Conservation (phyloP, 2,329 filamentous ascomycete genomes). For the Colletotrichum somersetense region DNA sequence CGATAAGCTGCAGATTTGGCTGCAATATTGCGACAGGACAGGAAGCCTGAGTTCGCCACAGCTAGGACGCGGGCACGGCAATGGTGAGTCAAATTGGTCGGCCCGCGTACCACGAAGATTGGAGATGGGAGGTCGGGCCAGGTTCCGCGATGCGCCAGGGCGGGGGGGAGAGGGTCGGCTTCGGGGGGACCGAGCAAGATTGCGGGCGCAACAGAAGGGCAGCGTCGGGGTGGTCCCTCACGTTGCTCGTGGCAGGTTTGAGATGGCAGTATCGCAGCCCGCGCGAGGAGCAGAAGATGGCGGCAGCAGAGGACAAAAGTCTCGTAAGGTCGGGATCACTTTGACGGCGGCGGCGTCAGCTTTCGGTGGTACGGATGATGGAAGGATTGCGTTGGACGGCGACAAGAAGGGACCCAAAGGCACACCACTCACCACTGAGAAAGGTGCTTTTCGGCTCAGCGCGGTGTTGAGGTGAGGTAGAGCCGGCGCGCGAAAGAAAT, state of each 20-base stretch:
- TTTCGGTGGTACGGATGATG: constrained; percentile 20
- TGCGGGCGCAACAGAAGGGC: constrained; percentile 21
- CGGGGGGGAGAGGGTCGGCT: neutral
- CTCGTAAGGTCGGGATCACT: constrained; percentile 27
- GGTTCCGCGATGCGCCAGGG: constrained; percentile 27
- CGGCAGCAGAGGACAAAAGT: constrained; percentile 16
- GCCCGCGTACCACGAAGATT: constrained; percentile 10
- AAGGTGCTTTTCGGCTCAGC: constrained; percentile 21
- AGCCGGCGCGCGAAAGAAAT: constrained; percentile 13
- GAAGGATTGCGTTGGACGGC: constrained; percentile 29
- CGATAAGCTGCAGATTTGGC: constrained; percentile 19
- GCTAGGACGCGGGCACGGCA: neutral
- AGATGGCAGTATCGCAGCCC: constrained; percentile 23
- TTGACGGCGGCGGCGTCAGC: constrained; percentile 33
- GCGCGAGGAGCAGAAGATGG: neutral
- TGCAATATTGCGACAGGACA: constrained; percentile 11
- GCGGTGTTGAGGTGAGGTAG: constrained; percentile 12
- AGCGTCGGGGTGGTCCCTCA: constrained; percentile 14
- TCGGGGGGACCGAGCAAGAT: neutral
- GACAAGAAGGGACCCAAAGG: constrained; percentile 15
- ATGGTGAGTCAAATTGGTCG: neutral
- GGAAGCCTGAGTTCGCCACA: constrained; percentile 12
- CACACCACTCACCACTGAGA: constrained; percentile 32
- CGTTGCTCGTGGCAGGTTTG: constrained; percentile 25
- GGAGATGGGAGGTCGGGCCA: constrained; percentile 3